Evolutionary conservation across 2,329 filamentous ascomycete species (phyloP), one percentile per base, ranked within the genome.

Genomic region (Sporothrix phasma): DNA sequence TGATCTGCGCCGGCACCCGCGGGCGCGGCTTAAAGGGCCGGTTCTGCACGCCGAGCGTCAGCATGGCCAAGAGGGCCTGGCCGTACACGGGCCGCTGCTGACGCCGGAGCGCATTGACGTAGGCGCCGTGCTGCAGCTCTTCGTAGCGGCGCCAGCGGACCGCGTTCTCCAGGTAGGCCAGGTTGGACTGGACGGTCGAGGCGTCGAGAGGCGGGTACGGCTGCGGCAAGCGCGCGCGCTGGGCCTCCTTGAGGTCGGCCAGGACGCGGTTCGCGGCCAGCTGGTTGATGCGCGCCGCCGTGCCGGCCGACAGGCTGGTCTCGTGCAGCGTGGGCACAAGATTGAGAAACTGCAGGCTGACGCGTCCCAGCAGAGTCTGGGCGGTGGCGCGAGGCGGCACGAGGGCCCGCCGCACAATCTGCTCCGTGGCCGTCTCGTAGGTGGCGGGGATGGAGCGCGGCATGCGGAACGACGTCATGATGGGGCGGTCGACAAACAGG

Each of bases 401-500:
- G 13, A 45, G 19, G 3, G 56, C 56, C 5, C 81, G 81, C 22
- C 88, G 84, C 49, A 97, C 78, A 29, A 90, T 79, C 2, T 84
- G 77, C 67, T 95, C 89, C 37, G 88, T 89, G 61, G 84, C 8
- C 7, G 34, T 79, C 69, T 88, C 86, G 70, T 88, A 97, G 41
- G 88, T 84, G 2, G 88, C 85, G 8, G 87, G 79, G 2, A 91
- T 86, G 2, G 92, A 95, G 67, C 82, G 88, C 29, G 84, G 81
- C 88, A 97, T 96, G 3, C 92, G 90, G 74, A 97, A 96, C 1
- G 94, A 97, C 0, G 93, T 99, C 76, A 96, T 94, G 71, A 99
- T 97, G 0, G 92, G 92, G 17, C 94, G 86, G 65, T 96, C 96
- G 69, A 97, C 89, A 71, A 99, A 99, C 8, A 99, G 81, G 75